Evolutionary conservation across 805 yeast genomes (phyloP).

Genomic region (Ogataea wickerhamii): DNA sequence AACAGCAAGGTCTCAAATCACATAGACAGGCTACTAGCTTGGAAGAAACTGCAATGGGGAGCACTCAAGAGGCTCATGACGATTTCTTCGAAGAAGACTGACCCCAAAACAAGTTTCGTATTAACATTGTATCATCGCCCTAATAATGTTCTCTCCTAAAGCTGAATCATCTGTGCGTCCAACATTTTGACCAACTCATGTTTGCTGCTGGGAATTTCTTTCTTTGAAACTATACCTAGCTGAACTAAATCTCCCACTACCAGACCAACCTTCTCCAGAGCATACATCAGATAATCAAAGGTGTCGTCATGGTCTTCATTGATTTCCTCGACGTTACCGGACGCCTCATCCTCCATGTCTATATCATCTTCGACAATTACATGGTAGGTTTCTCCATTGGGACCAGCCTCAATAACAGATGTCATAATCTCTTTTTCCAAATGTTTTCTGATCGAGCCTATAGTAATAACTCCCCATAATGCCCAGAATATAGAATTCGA

Average conservation of each 20-base stretch:
- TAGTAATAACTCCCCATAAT: conserved; percentile 77
- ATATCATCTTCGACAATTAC: conserved; percentile 29
- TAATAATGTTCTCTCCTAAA: conserved; percentile 4
- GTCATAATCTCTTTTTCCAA: conserved; percentile 7
- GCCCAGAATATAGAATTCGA: conserved; percentile 79
- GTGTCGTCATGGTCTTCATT: conserved; percentile 45
- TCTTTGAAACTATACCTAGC: conserved; percentile 47
- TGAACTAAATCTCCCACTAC: conserved; percentile 71
- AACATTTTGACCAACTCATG: conserved; percentile 39
- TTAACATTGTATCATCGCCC: too few relatives aligned
- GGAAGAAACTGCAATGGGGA: conserved; percentile 5
- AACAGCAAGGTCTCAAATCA: conserved; percentile 1
- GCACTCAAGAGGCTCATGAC: conserved; percentile 30
- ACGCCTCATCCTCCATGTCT: conserved; percentile 25
- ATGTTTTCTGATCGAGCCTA: conserved; percentile 20
- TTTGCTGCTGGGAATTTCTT: conserved; percentile 28
- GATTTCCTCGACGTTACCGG: conserved; percentile 21
- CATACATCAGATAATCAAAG: conserved; percentile 75
- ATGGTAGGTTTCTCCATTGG: conserved; percentile 50
- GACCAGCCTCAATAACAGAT: conserved; percentile 43
- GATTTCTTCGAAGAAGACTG: conserved; percentile 1
- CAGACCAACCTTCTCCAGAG: conserved; percentile 68
- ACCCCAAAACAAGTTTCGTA: not conserved
- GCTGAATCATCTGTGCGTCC: conserved; percentile 33
- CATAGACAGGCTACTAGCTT: conserved; percentile 10